phyloP scores from a whole-genome alignment of 345 rosid species.

The Heritiera fomes region DNA sequence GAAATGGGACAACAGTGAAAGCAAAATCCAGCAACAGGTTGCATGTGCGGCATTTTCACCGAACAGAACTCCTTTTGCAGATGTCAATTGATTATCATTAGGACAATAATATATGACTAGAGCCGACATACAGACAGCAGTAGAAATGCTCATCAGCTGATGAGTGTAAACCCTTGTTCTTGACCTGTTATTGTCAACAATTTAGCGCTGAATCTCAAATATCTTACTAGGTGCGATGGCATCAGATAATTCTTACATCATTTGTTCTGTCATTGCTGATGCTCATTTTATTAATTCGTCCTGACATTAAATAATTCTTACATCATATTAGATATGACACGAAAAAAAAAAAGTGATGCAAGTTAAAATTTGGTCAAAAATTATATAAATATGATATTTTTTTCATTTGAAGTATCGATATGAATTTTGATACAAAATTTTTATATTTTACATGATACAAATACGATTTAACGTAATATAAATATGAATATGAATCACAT shows the following conservation, averaged over 20 bases:
- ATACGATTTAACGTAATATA: too few species aligned
- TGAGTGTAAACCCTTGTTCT: slow-evolving; percentile 26
- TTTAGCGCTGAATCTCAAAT: neutral
- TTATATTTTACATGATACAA: too few species aligned
- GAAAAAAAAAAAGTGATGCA: too few species aligned
- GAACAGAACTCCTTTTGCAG: slow-evolving; percentile 66
- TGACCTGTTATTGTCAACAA: neutral
- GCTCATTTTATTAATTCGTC: too few species aligned
- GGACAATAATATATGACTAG: neutral
- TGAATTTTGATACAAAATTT: too few species aligned
- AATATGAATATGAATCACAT: too few species aligned
- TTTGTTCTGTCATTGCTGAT: neutral
- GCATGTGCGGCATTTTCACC: slow-evolving; percentile 36
- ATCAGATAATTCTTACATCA: neutral
- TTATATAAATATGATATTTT: too few species aligned
- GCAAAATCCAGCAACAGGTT: slow-evolving; percentile 33
- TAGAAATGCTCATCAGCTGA: slow-evolving; percentile 43
- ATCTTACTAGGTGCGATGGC: neutral
- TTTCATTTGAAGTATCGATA: too few species aligned
- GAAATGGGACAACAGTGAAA: slow-evolving; percentile 33
- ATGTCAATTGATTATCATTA: slow-evolving; percentile 43
- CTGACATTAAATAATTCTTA: too few species aligned
- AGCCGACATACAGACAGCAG: neutral
- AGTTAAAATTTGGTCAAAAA: too few species aligned
- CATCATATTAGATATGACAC: too few species aligned